Conservation (phyloP, 2,329 filamentous ascomycete species). For the Aspergillus jensenii region DNA sequence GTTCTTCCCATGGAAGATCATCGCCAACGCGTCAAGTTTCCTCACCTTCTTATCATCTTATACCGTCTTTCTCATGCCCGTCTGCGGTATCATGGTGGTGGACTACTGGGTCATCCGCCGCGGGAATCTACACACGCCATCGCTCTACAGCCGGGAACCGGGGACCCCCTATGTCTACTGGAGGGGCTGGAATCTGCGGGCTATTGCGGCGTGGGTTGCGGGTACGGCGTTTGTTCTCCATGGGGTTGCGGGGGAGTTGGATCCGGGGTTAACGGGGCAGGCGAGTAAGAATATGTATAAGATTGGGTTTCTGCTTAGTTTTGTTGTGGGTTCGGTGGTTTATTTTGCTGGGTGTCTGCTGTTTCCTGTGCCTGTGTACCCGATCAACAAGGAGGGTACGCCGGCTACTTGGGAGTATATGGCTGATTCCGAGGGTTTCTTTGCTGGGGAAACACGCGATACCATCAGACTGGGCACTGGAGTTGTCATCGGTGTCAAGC, state of each 20-base stretch:
- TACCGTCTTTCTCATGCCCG: slow-evolving; percentile 28
- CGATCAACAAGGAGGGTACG: not conserved
- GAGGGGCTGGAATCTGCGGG: slow-evolving; percentile 1
- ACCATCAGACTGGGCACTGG: no score
- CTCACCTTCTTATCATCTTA: slow-evolving; percentile 27
- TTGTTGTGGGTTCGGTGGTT: not conserved
- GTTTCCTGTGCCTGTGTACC: not conserved
- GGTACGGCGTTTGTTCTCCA: slow-evolving; percentile 1
- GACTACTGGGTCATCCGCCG: slow-evolving; percentile 8
- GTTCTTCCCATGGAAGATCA: slow-evolving; percentile 29
- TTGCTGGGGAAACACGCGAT: not conserved
- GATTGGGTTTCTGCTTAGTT: slow-evolving; percentile 10
- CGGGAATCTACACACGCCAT: slow-evolving; percentile 9
- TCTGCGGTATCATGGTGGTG: slow-evolving; percentile 4
- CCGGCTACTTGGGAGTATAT: slow-evolving; percentile 1
- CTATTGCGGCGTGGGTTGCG: not conserved
- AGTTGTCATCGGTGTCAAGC: no score
- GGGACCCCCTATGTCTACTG: slow-evolving; percentile 3
- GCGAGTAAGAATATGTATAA: slow-evolving; percentile 9
- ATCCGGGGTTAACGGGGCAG: not conserved
- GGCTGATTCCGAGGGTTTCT: slow-evolving; percentile 4
- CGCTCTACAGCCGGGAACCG: not conserved
- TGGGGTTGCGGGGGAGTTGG: slow-evolving; percentile 4
- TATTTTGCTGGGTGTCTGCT: not conserved
- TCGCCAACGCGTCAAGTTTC: slow-evolving; percentile 23